Conservation (phyloP, 805 yeast species). For the Priceomyces haplophilus region DNA sequence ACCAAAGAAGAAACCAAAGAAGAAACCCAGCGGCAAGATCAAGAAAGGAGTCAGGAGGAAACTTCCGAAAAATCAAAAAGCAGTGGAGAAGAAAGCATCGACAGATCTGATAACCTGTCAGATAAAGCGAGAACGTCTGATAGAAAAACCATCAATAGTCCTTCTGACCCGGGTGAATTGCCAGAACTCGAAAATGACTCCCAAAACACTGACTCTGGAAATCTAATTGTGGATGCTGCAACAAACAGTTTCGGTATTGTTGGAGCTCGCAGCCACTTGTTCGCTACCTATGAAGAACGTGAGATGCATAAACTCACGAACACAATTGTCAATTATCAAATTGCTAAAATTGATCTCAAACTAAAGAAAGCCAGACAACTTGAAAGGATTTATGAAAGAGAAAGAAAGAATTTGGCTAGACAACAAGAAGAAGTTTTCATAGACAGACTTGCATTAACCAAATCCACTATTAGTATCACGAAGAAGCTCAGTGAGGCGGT, state of each 20-base stretch:
- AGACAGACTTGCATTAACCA: constrained; percentile 64
- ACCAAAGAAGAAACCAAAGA: constrained; percentile 13
- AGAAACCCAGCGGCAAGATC: no score
- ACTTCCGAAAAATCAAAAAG: constrained; percentile 7
- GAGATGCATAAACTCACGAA: constrained; percentile 62
- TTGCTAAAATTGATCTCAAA: constrained; percentile 64
- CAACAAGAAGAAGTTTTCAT: constrained; percentile 66
- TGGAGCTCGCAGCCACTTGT: constrained; percentile 76
- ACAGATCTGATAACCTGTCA: constrained; percentile 3
- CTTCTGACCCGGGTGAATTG: neutral
- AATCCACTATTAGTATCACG: constrained; percentile 50
- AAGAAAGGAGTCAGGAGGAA: no score
- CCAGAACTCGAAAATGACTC: constrained; percentile 4
- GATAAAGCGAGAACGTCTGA: neutral
- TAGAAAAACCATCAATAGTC: constrained; percentile 1
- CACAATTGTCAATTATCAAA: constrained; percentile 57
- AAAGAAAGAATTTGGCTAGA: constrained; percentile 54
- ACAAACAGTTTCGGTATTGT: constrained; percentile 69
- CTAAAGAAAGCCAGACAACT: constrained; percentile 54
- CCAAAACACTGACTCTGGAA: neutral
- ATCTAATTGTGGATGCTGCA: constrained; percentile 57
- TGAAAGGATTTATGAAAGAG: constrained; percentile 64
- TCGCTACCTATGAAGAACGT: constrained; percentile 77
- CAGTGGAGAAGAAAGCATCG: constrained; percentile 9
- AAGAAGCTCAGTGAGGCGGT: constrained; percentile 43